phyloP scores from a whole-genome alignment of 768 basidiomycete genomes.

The Pulveroboletus ravenelii region DNA sequence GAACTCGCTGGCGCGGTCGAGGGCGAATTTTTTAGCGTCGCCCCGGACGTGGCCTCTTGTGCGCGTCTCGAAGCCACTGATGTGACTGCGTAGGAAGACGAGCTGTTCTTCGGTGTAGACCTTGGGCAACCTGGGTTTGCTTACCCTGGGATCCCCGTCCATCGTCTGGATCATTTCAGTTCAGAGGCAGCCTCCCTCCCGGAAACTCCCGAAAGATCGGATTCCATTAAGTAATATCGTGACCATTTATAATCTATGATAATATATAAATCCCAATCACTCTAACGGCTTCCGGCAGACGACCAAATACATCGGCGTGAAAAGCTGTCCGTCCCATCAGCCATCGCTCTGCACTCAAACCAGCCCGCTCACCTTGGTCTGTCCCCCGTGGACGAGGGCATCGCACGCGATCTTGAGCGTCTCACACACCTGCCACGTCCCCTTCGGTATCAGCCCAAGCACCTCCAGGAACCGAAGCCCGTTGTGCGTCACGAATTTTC shows the following conservation, averaged over 20 bases:
- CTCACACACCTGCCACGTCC: constrained; percentile 87
- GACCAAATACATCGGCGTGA: constrained; percentile 84
- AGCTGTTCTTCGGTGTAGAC: constrained; percentile 62
- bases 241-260: not conserved
- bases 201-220: constrained; percentile 28
- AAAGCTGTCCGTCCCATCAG: constrained; percentile 47
- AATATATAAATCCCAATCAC: not conserved
- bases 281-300: constrained; percentile 50
- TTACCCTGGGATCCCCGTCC: constrained; percentile 57
- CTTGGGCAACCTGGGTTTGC: constrained; percentile 62
- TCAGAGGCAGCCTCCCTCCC: constrained; percentile 1
- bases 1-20: constrained; percentile 59
- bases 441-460: constrained; percentile 81
- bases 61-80: constrained; percentile 53
- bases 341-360: not conserved
- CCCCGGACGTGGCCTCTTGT: constrained; percentile 57
- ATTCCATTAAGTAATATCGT: constrained; percentile 13
- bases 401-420: constrained; percentile 78
- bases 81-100: constrained; percentile 49
- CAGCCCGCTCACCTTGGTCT: constrained; percentile 58
- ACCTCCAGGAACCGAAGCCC: constrained; percentile 73
- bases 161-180: constrained; percentile 24
- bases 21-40: constrained; percentile 65
- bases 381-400: constrained; percentile 78
- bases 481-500: constrained; percentile 79